Evolutionary conservation across 352 stramenopile genomes (phyloP).

Genomic region (Phytophthora crassamura): DNA sequence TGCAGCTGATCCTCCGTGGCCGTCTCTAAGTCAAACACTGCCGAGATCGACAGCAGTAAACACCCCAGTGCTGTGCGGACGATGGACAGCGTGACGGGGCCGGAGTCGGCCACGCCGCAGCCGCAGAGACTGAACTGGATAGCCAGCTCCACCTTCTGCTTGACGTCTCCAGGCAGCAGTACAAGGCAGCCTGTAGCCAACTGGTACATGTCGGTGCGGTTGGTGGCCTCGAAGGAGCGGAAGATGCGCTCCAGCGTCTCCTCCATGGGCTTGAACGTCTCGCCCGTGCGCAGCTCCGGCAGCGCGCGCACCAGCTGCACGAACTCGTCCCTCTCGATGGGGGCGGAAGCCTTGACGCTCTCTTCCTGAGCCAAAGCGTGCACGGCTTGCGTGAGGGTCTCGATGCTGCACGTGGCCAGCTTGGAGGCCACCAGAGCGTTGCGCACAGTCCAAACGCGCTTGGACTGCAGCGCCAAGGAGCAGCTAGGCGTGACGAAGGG

Average conservation of each 20-base stretch:
- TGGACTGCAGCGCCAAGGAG: slow-evolving; percentile 74
- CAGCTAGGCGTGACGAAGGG: slow-evolving; percentile 65
- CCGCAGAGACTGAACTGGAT: slow-evolving; percentile 62
- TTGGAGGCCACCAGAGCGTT: slow-evolving; percentile 79
- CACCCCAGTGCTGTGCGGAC: slow-evolving; percentile 51
- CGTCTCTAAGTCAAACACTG: slow-evolving; percentile 68
- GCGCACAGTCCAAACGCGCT: slow-evolving; percentile 66
- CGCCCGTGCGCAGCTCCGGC: slow-evolving; percentile 56
- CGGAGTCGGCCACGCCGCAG: slow-evolving; percentile 38
- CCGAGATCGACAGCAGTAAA: slow-evolving; percentile 62
- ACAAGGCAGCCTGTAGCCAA: slow-evolving; percentile 65
- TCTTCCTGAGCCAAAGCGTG: slow-evolving; percentile 19
- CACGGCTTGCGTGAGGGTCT: slow-evolving; percentile 44
- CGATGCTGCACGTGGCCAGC: slow-evolving; percentile 52
- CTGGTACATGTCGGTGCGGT: slow-evolving; percentile 67
- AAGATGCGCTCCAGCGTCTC: slow-evolving; percentile 73
- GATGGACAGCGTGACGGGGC: slow-evolving; percentile 47
- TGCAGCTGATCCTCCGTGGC: slow-evolving; percentile 60
- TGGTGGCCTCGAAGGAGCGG: slow-evolving; percentile 62
- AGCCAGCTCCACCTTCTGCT: slow-evolving; percentile 65
- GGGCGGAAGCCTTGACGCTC: too few relatives aligned
- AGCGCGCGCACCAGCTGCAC: slow-evolving; percentile 65
- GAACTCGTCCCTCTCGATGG: slow-evolving; percentile 62
- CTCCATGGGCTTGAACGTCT: slow-evolving; percentile 72
- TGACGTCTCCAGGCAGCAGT: slow-evolving; percentile 54